A percentile compares a stretch with the other conserved stretches of the same genome.
Evolutionary conservation across 164 flowering plant species (phyloP).

Genomic region (Malania oleifera): DNA sequence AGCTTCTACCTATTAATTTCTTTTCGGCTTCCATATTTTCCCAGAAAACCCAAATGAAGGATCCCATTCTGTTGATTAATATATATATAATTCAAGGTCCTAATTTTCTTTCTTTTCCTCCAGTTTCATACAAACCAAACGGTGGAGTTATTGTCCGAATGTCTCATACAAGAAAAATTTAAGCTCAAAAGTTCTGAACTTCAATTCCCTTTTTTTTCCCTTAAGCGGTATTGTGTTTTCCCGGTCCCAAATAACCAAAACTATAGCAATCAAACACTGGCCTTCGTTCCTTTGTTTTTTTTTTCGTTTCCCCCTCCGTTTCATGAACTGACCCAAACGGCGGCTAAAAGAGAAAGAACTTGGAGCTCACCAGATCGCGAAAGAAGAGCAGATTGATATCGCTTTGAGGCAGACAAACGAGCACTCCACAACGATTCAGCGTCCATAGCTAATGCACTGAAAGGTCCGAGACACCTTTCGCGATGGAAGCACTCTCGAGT

Average conservation of each 20-base stretch:
- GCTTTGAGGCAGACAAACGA: slow-evolving; percentile 53
- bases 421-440: slow-evolving; percentile 64
- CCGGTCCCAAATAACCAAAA: no score
- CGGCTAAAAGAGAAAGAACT: not conserved
- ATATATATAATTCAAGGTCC: not conserved
- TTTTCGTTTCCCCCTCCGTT: no score
- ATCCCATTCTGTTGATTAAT: no score
- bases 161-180: not conserved
- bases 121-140: slow-evolving; percentile 4
- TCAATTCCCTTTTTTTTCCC: no score
- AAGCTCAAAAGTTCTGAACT: not conserved
- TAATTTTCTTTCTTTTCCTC: not conserved
- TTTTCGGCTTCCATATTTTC: no score
- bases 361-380: slow-evolving; percentile 54
- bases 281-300: no score
- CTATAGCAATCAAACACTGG: no score
- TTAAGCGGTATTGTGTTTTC: no score
- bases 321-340: not conserved
- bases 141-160: not conserved
- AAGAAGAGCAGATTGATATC: slow-evolving; percentile 53
- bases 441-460: slow-evolving; percentile 33
- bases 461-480: not conserved
- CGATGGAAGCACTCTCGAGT: not conserved
- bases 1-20: no score
- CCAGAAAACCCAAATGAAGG: no score